A percentile compares a stretch with the other conserved stretches of the same genome.
Conservation (phyloP, 495 filamentous ascomycete species). For the Evernia prunastri region DNA sequence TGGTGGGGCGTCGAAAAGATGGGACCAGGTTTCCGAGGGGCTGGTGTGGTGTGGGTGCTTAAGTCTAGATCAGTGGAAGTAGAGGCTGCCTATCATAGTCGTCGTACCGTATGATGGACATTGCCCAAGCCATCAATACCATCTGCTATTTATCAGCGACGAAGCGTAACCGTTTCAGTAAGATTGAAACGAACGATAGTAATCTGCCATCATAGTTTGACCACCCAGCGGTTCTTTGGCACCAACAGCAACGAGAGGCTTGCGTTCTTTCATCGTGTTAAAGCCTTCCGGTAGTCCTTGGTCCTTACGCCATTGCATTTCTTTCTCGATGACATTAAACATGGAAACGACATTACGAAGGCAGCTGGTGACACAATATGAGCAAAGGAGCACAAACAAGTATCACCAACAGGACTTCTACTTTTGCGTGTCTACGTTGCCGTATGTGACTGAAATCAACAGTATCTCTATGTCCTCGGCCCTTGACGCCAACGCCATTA, state of each 20-base stretch:
- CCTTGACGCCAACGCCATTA: slow-evolving; percentile 78
- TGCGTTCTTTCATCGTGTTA: slow-evolving; percentile 55
- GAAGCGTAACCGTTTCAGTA: not conserved
- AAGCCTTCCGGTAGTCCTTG: slow-evolving; percentile 62
- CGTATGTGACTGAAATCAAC: slow-evolving; percentile 87
- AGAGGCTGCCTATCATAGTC: not conserved
- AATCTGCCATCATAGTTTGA: slow-evolving; percentile 75
- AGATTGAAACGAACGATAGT: slow-evolving; percentile 66
- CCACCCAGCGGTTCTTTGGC: slow-evolving; percentile 79
- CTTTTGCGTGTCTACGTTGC: slow-evolving; percentile 82
- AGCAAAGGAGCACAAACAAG: not conserved
- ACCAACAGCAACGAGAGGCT: slow-evolving; percentile 80
- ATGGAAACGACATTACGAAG: slow-evolving; percentile 83
- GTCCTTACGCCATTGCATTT: slow-evolving; percentile 73
- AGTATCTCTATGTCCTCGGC: slow-evolving; percentile 80
- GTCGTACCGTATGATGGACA: slow-evolving; percentile 68
- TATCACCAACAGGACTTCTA: slow-evolving; percentile 27
- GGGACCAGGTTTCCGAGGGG: slow-evolving; percentile 76
- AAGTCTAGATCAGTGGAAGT: slow-evolving; percentile 12
- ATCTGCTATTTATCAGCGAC: slow-evolving; percentile 48
- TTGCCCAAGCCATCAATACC: slow-evolving; percentile 84
- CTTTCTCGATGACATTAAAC: slow-evolving; percentile 88
- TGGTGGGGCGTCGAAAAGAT: slow-evolving; percentile 60
- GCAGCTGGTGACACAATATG: slow-evolving; percentile 48
- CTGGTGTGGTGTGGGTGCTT: slow-evolving; percentile 78